phyloP scores from a whole-genome alignment of 345 rosid genomes.

The Boechera divaricarpa region DNA sequence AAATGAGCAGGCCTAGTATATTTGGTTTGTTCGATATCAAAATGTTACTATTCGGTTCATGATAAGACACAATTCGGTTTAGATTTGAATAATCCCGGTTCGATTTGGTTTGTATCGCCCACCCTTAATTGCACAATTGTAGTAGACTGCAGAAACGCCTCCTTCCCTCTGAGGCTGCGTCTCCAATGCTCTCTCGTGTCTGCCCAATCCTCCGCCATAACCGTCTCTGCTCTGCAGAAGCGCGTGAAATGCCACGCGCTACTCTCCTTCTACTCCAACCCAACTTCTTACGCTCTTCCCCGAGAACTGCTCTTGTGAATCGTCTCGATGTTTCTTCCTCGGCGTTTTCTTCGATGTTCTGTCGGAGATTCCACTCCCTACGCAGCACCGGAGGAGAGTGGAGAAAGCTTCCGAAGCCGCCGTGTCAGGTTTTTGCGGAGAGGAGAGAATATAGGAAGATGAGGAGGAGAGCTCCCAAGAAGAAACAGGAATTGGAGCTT shows the following conservation, averaged over 20 bases:
- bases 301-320: conserved; percentile 20
- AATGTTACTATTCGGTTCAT: neutral
- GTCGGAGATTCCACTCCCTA: conserved; percentile 51
- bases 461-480: conserved; percentile 56
- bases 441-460: conserved; percentile 74
- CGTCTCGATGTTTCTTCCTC: conserved; percentile 36
- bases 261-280: conserved; percentile 34
- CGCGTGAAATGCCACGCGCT: conserved; percentile 63
- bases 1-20: no score
- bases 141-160: neutral
- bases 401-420: conserved; percentile 42
- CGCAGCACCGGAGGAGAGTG: conserved; percentile 27
- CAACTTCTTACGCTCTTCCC: conserved; percentile 12
- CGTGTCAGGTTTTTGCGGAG: conserved; percentile 45
- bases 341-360: conserved; percentile 34
- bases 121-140: neutral
- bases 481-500: conserved; percentile 70
- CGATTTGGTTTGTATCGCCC: conserved; percentile 1
- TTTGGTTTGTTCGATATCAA: no score
- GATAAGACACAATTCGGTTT: neutral
- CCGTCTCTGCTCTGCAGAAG: conserved; percentile 48
- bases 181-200: conserved; percentile 56
- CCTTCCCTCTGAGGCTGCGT: neutral
- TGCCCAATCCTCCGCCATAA: conserved; percentile 51
- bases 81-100: conserved; percentile 9